A percentile compares a stretch with the other conserved stretches of the same genome.
These are phyloP conservation scores for Microbotryomycetes sp. DNA, from an alignment of 1,284 basidiomycete genomes.

Conservation along the genomic window DNA sequence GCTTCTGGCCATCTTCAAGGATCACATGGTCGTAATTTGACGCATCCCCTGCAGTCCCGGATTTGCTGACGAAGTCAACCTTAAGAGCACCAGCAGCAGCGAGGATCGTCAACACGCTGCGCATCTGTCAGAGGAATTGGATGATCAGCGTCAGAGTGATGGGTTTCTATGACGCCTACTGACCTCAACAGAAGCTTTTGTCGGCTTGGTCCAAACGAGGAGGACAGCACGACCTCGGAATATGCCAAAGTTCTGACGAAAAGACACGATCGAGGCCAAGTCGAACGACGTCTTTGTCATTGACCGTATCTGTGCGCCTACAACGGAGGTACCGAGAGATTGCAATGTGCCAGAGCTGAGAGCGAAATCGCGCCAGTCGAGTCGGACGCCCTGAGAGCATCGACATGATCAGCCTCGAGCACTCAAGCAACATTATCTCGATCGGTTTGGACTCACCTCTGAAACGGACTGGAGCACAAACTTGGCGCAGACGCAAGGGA, in stretches of 20 bases:
- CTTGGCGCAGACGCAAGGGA: constrained; percentile 65
- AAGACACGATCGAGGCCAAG: constrained; percentile 46
- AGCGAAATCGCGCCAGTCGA: constrained; percentile 60
- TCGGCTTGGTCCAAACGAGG: constrained; percentile 5
- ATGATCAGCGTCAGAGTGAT: constrained; percentile 43
- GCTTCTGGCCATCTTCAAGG: constrained; percentile 50
- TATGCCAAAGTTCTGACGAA: constrained; percentile 54
- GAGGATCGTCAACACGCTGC: constrained; percentile 45
- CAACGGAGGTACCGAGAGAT: constrained; percentile 49
- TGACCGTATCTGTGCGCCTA: constrained; percentile 65
- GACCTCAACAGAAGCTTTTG: constrained; percentile 49
- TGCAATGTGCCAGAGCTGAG: constrained; percentile 62
- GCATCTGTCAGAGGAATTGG: constrained; percentile 48
- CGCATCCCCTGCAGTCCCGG: constrained; percentile 44
- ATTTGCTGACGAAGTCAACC: constrained; percentile 54
- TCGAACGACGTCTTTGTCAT: constrained; percentile 45
- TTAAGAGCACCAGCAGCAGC: constrained; percentile 63
- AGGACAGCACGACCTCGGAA: constrained; percentile 40
- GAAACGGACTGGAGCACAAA: constrained; percentile 54
- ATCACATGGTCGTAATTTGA: constrained; percentile 59
- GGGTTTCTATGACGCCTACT: background rate
- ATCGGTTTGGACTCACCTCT: constrained; percentile 46
- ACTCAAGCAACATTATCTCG: background rate
- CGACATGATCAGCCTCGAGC: background rate
- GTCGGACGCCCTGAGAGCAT: constrained; percentile 33